Conservation (phyloP, 1,284 basidiomycete species). For the Microbotryum scabiosae region DNA sequence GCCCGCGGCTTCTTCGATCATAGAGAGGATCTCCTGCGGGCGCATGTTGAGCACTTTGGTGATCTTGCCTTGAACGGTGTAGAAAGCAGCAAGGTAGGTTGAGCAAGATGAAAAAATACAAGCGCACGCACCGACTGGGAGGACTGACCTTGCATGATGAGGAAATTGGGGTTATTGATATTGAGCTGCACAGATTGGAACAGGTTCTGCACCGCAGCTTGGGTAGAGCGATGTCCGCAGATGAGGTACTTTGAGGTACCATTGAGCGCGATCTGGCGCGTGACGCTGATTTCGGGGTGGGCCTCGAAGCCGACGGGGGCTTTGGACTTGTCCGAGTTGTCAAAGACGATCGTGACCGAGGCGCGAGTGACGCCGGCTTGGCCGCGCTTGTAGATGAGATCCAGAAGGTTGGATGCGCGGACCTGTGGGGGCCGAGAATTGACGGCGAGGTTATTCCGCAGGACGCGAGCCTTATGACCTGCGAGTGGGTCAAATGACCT, state of each 20-base stretch:
- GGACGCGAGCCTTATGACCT: not conserved
- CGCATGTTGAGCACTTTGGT: slow-evolving; percentile 92
- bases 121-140: too few species aligned
- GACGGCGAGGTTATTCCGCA: not conserved
- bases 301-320: slow-evolving; percentile 80
- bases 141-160: slow-evolving; percentile 92
- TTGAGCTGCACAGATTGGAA: slow-evolving; percentile 98
- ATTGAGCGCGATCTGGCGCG: slow-evolving; percentile 87
- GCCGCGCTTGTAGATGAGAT: slow-evolving; percentile 95
- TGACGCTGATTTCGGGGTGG: slow-evolving; percentile 86
- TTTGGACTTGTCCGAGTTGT: slow-evolving; percentile 86
- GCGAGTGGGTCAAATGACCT: slow-evolving; percentile 29
- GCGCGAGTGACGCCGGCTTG: slow-evolving; percentile 96
- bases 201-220: slow-evolving; percentile 78
- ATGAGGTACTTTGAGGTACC: slow-evolving; percentile 94
- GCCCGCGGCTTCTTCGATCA: slow-evolving; percentile 98
- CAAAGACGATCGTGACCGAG: slow-evolving; percentile 96
- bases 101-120: slow-evolving; percentile 31
- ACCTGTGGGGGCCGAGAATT: slow-evolving; percentile 49
- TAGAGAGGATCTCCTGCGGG: slow-evolving; percentile 91
- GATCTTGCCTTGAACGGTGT: slow-evolving; percentile 38
- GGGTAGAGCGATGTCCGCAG: slow-evolving; percentile 90
- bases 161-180: slow-evolving; percentile 99
- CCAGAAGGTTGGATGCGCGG: slow-evolving; percentile 90
- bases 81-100: not conserved